phyloP scores from a whole-genome alignment of 129 eudicot genomes.

The Flaveria brownii region DNA sequence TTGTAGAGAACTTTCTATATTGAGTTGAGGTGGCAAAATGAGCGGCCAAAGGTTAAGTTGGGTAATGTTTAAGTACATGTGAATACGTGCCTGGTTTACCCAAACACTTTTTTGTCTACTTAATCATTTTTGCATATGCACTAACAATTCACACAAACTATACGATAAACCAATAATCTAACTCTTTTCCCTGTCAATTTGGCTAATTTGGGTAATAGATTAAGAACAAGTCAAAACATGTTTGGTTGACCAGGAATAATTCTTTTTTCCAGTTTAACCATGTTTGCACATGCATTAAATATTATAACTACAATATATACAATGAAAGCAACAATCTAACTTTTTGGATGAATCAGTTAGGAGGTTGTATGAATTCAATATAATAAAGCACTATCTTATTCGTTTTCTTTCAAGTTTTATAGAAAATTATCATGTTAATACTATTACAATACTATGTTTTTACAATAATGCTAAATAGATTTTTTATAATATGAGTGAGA shows the following conservation, averaged over 20 bases:
- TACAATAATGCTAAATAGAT: too few species aligned
- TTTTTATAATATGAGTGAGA: background rate
- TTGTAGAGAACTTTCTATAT: slow-evolving; percentile 1
- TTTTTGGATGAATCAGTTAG: background rate
- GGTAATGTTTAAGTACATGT: background rate
- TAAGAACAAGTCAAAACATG: background rate
- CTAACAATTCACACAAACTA: background rate
- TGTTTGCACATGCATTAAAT: background rate
- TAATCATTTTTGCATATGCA: background rate
- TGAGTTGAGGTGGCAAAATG: background rate
- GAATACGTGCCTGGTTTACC: background rate
- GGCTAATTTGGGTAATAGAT: background rate
- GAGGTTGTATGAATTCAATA: background rate
- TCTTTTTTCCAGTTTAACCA: background rate
- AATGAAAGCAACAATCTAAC: background rate
- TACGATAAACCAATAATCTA: background rate
- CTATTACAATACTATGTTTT: too few species aligned
- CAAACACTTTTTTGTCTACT: background rate
- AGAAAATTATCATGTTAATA: background rate
- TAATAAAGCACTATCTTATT: background rate
- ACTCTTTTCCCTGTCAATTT: background rate
- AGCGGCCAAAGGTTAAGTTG: background rate
- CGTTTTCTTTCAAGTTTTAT: background rate
- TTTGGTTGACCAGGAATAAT: background rate
- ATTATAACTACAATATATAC: background rate